phyloP scores from a whole-genome alignment of 768 basidiomycete species.

The Serendipita sp. region DNA sequence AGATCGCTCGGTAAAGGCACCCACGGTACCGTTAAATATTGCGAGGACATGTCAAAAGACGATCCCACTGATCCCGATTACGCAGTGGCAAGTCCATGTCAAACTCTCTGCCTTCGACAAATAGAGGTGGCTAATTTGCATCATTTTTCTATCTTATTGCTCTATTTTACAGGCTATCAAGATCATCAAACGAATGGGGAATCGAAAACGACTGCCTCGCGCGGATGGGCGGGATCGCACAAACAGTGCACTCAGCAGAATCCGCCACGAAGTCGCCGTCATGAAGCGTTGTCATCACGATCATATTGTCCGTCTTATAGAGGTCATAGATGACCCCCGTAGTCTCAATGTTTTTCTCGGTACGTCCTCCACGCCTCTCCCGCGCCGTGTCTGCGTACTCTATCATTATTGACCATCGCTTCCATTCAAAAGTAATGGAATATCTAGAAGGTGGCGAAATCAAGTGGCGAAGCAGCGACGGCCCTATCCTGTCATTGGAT shows the following conservation, averaged over 20 bases:
- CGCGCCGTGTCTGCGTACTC: background rate
- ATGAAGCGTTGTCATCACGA: slow-evolving; percentile 94
- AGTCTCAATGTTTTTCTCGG: slow-evolving; percentile 87
- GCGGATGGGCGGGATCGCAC: slow-evolving; percentile 25
- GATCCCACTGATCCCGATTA: slow-evolving; percentile 14
- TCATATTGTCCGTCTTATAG: slow-evolving; percentile 74
- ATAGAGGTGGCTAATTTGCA: slow-evolving; percentile 28
- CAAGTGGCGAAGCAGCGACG: slow-evolving; percentile 55
- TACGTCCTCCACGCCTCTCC: slow-evolving; percentile 26
- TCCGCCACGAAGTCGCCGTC: slow-evolving; percentile 88
- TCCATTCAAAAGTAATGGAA: slow-evolving; percentile 59
- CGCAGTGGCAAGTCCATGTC: slow-evolving; percentile 10
- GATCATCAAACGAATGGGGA: slow-evolving; percentile 54
- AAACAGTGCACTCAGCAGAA: slow-evolving; percentile 29
- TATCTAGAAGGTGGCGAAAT: slow-evolving; percentile 92
- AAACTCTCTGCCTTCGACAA: slow-evolving; percentile 10
- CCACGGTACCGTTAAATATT: slow-evolving; percentile 78
- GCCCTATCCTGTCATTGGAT: slow-evolving; percentile 64
- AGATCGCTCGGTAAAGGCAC: slow-evolving; percentile 71
- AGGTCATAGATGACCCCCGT: slow-evolving; percentile 87
- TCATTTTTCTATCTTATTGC: background rate
- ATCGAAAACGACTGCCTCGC: slow-evolving; percentile 48
- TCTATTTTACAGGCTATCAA: slow-evolving; percentile 50
- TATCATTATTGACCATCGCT: too few species aligned
- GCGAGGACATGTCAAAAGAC: slow-evolving; percentile 31